Base-by-base conservation (phyloP, 305 asterid species). In the Fraxinus nigra region DNA sequence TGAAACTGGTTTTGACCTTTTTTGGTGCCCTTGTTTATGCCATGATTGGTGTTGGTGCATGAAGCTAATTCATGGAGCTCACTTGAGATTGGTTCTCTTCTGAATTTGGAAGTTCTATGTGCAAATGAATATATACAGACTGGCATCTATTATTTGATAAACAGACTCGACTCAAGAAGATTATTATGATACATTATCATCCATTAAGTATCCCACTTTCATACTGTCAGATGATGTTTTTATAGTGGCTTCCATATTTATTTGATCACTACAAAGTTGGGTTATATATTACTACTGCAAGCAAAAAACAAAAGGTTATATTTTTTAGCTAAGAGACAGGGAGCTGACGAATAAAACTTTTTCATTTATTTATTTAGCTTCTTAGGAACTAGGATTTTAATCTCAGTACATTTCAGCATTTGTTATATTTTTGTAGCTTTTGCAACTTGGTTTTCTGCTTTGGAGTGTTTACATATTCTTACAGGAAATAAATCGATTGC, bases 381-480 rank as follows among this genome's bases (percentile, higher is more conserved):
- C n/a, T 26, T 54, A 54, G 65, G 26, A 54, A 54, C 24, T n/a
- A n/a, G 65, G 65, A 54, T 54, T 54, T 54, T 54, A n/a, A 54
- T 54, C 10, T 54, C 65, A 54, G 33, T 28, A 67, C 8, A 67
- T 13, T 67, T 67, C 8, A 67, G 74, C 74, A 59, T 81, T 32
- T 72, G 14, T 46, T 28, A 56, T 24, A 72, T 76, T 48, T 48
- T 46, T 26, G 6, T 35, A 33, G 80, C 51, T 34, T 51, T 81
- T 32, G 43, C 72, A 35, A 38, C 72, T 28, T 78, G 26, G 51
- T 76, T 78, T 75, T 51, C 20, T 76, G 38, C 38, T 48, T 48
- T 48, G 28, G 77, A 82, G 81, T 81, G 35, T 75, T 84, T 75
- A 43, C 51, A 8, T 28, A 37, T 70, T 33, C 38, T 10, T 37